phyloP scores from a whole-genome alignment of 2,329 filamentous ascomycete species.

The Epichloe sibirici region DNA sequence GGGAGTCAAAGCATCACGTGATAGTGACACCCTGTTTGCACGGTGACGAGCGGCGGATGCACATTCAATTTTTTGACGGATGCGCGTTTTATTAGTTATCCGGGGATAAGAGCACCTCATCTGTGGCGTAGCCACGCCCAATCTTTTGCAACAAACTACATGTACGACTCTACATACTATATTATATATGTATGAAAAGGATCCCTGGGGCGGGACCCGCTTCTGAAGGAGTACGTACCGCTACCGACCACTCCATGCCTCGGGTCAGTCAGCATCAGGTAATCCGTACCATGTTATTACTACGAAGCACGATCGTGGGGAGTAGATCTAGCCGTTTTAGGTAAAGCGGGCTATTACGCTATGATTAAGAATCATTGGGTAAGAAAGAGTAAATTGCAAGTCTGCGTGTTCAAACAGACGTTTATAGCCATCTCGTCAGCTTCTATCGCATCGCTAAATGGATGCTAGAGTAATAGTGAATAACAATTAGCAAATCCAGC shows the following conservation, averaged over 20 bases:
- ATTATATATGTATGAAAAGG: too few species aligned
- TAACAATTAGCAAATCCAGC: constrained; percentile 3
- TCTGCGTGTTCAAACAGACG: neutral
- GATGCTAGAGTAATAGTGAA: neutral
- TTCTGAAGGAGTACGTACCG: too few species aligned
- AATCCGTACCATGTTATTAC: neutral
- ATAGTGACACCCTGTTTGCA: neutral
- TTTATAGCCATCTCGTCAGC: constrained; percentile 7
- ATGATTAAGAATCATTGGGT: constrained; percentile 7
- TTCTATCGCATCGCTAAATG: neutral
- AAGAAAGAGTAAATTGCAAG: neutral
- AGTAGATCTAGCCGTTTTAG: neutral
- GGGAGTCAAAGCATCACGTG: neutral
- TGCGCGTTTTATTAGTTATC: too few species aligned
- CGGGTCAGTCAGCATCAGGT: constrained; percentile 2
- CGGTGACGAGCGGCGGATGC: too few species aligned
- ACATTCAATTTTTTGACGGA: too few species aligned
- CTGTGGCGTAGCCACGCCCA: too few species aligned
- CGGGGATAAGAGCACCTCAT: too few species aligned
- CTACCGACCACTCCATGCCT: too few species aligned
- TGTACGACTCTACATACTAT: too few species aligned
- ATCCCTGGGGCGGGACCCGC: too few species aligned
- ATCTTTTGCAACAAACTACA: too few species aligned
- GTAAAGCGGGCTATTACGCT: neutral
- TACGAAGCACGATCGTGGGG: neutral